Evolutionary conservation across 2,329 filamentous ascomycete species (phyloP).

Genomic region (Cercospora sojina): DNA sequence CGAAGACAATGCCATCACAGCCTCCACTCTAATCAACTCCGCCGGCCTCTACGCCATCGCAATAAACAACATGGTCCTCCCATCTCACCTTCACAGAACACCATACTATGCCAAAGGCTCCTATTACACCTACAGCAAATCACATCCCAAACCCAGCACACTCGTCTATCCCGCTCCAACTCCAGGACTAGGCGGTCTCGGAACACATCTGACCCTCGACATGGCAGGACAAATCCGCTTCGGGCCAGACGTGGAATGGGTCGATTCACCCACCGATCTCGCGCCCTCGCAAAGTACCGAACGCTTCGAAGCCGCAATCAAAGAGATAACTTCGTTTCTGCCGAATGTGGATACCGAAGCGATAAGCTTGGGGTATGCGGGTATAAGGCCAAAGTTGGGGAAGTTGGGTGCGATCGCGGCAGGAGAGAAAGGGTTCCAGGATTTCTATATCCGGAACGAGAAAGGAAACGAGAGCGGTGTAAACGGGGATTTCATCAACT

Average conservation of each 20-base stretch:
- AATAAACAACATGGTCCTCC: slow-evolving; percentile 80
- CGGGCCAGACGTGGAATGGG: slow-evolving; percentile 94
- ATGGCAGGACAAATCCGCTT: slow-evolving; percentile 81
- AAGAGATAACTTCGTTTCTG: slow-evolving; percentile 75
- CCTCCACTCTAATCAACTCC: slow-evolving; percentile 77
- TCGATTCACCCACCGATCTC: slow-evolving; percentile 69
- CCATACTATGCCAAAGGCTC: slow-evolving; percentile 90
- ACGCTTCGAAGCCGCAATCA: slow-evolving; percentile 65
- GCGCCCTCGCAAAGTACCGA: slow-evolving; percentile 57
- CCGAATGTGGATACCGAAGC: slow-evolving; percentile 66
- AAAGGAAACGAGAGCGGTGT: slow-evolving; percentile 66
- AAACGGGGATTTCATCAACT: slow-evolving; percentile 72
- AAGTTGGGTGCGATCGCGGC: slow-evolving; percentile 61
- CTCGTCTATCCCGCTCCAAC: slow-evolving; percentile 86
- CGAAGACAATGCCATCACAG: slow-evolving; percentile 57
- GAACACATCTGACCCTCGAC: slow-evolving; percentile 91
- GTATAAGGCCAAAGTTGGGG: slow-evolving; percentile 82
- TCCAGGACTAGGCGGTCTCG: slow-evolving; percentile 78
- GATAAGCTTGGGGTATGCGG: slow-evolving; percentile 80
- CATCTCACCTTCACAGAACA: slow-evolving; percentile 53
- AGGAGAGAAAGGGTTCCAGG: slow-evolving; percentile 66
- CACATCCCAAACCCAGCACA: slow-evolving; percentile 63
- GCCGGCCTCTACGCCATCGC: slow-evolving; percentile 76
- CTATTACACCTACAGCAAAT: slow-evolving; percentile 80
- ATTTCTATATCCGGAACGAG: slow-evolving; percentile 79